Evolutionary conservation across 768 basidiomycete genomes (phyloP).

Genomic region (Cystofilobasidium bisporidii): DNA sequence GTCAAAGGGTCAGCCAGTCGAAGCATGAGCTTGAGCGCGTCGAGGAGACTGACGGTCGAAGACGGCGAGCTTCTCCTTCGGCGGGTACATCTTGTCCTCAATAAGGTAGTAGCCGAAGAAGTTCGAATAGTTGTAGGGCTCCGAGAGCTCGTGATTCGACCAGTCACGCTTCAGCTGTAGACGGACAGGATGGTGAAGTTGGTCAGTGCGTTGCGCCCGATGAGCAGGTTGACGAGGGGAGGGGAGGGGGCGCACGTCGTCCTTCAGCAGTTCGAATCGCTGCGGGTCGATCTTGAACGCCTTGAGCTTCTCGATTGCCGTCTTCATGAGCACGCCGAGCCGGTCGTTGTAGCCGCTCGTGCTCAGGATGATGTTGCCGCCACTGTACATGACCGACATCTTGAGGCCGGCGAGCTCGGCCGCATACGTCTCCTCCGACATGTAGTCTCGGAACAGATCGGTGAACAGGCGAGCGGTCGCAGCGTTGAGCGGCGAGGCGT

Average conservation of each 20-base stretch:
- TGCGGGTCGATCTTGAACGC: constrained; percentile 56
- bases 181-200: too few relatives aligned
- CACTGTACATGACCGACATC: constrained; percentile 41
- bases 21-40: not conserved
- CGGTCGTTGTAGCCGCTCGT: constrained; percentile 90
- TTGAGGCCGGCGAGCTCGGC: constrained; percentile 65
- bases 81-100: constrained; percentile 53
- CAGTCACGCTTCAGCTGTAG: constrained; percentile 61
- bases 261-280: constrained; percentile 69
- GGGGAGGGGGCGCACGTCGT: constrained; percentile 51
- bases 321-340: constrained; percentile 56
- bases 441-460: constrained; percentile 75
- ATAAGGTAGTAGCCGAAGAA: constrained; percentile 65
- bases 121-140: constrained; percentile 69
- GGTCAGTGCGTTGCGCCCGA: too few relatives aligned
- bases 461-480: constrained; percentile 71
- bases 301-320: constrained; percentile 61
- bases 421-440: constrained; percentile 73
- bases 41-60: constrained; percentile 53
- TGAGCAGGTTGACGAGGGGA: not conserved
- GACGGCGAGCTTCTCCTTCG: constrained; percentile 65
- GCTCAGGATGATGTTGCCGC: constrained; percentile 57
- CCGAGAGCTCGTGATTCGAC: constrained; percentile 77
- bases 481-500: constrained; percentile 52
- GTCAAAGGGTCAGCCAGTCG: not conserved